Percentiles rank a stretch among this genome's conserved stretches.
phyloP scores from a whole-genome alignment of 2,329 filamentous ascomycete genomes.

The Claviceps africana region DNA sequence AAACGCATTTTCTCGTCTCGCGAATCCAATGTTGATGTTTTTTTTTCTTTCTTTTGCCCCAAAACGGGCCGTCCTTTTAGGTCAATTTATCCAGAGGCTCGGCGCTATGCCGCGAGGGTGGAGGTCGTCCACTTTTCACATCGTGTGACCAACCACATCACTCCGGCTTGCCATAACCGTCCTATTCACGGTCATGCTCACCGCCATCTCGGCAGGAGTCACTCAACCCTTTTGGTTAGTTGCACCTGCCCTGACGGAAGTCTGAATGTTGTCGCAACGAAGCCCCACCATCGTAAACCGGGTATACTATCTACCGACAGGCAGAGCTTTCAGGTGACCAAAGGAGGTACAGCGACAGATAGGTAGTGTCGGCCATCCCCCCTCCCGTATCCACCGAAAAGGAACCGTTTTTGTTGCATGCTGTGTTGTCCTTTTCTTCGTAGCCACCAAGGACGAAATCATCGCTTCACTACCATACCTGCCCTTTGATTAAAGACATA shows the following conservation, averaged over 20 bases:
- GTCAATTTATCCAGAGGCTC: background rate
- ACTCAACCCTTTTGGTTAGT: background rate
- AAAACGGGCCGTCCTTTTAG: background rate
- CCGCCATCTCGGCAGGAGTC: background rate
- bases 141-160: conserved; percentile 3
- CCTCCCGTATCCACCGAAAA: conserved; percentile 4
- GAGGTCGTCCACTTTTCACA: conserved; percentile 3
- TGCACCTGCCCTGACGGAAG: background rate
- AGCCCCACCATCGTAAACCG: conserved; percentile 16
- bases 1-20: too few species aligned
- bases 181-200: background rate
- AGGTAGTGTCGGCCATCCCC: background rate
- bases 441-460: background rate
- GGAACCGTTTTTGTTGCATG: conserved; percentile 3
- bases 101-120: background rate
- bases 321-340: conserved; percentile 13
- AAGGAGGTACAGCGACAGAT: conserved; percentile 6
- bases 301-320: conserved; percentile 17
- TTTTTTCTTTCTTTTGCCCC: background rate
- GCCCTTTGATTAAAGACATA: background rate
- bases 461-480: background rate
- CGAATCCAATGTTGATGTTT: background rate
- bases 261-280: conserved; percentile 3
- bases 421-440: conserved; percentile 12
- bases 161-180: background rate